phyloP scores from a whole-genome alignment of 1,284 basidiomycete genomes.

The Ustilago cynodontis region DNA sequence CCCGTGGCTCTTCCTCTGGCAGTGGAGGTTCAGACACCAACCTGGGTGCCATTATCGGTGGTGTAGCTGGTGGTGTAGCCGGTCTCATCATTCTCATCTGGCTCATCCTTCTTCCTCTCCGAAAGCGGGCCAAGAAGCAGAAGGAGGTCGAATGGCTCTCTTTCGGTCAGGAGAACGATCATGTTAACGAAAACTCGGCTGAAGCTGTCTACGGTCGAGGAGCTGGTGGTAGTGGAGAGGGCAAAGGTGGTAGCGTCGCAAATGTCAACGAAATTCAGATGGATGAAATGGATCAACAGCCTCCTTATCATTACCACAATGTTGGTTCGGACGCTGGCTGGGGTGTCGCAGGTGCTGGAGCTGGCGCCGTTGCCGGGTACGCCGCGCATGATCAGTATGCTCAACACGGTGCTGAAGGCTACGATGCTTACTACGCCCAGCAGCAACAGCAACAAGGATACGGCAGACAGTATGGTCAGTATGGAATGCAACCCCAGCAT shows the following conservation, averaged over 20 bases:
- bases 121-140: slow-evolving; percentile 45
- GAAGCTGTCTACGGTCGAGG: slow-evolving; percentile 54
- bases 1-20: slow-evolving; percentile 10
- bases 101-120: slow-evolving; percentile 56
- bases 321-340: slow-evolving; percentile 35
- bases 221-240: slow-evolving; percentile 45
- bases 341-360: slow-evolving; percentile 28
- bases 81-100: slow-evolving; percentile 54
- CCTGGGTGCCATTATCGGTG: slow-evolving; percentile 59
- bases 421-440: slow-evolving; percentile 50
- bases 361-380: slow-evolving; percentile 24
- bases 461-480: slow-evolving; percentile 41
- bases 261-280: slow-evolving; percentile 56
- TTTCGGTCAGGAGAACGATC: slow-evolving; percentile 58
- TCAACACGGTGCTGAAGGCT: slow-evolving; percentile 32
- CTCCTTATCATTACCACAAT: slow-evolving; percentile 49
- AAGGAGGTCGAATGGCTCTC: slow-evolving; percentile 61
- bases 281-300: slow-evolving; percentile 49
- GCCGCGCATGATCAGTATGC: slow-evolving; percentile 31
- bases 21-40: slow-evolving; percentile 36
- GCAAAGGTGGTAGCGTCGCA: slow-evolving; percentile 46
- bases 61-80: slow-evolving; percentile 56
- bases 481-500: slow-evolving; percentile 40
- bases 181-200: slow-evolving; percentile 53
- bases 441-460: slow-evolving; percentile 25